Percentiles rank a stretch among this genome's conserved stretches.
These are phyloP conservation scores for Rhipidocladum racemiflorum DNA, from an alignment of 176 grass and related monocot species.

Conservation along the genomic window DNA sequence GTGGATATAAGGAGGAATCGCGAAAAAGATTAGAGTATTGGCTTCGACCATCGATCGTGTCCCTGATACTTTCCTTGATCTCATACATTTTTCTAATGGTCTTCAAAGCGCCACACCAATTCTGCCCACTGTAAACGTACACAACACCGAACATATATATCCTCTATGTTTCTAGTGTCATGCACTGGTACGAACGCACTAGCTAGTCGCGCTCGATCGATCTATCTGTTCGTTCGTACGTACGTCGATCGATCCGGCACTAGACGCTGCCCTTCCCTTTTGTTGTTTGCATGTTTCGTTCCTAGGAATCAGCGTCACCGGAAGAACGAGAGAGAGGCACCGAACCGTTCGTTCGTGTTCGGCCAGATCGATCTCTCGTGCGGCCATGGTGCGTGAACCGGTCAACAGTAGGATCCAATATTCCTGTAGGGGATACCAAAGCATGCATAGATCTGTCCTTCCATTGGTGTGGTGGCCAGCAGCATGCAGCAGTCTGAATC, in stretches of 20 bases:
- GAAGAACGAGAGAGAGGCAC: too few relatives aligned
- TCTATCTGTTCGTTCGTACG: too few relatives aligned
- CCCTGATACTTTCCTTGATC: too few relatives aligned
- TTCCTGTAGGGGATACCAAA: conserved; percentile 32
- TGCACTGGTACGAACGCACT: too few relatives aligned
- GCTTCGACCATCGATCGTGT: too few relatives aligned
- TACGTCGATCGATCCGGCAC: not conserved
- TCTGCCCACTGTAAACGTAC: too few relatives aligned
- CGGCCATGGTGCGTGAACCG: not conserved
- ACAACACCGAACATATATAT: too few relatives aligned
- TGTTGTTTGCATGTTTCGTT: not conserved
- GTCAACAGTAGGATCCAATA: conserved; percentile 37
- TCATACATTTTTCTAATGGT: too few relatives aligned
- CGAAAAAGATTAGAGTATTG: too few relatives aligned
- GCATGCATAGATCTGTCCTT: not conserved
- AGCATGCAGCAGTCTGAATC: not conserved
- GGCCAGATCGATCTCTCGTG: not conserved
- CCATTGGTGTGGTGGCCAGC: not conserved
- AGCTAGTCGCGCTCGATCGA: not conserved
- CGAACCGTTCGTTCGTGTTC: not conserved
- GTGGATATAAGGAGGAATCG: too few relatives aligned
- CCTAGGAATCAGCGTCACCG: conserved; percentile 22
- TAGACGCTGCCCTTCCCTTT: not conserved
- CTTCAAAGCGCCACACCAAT: too few relatives aligned
- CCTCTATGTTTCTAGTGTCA: too few relatives aligned